Evolutionary conservation across 2,329 filamentous ascomycete species (phyloP), one percentile per base, ranked within the genome.

Genomic region (Phoma sp.): DNA sequence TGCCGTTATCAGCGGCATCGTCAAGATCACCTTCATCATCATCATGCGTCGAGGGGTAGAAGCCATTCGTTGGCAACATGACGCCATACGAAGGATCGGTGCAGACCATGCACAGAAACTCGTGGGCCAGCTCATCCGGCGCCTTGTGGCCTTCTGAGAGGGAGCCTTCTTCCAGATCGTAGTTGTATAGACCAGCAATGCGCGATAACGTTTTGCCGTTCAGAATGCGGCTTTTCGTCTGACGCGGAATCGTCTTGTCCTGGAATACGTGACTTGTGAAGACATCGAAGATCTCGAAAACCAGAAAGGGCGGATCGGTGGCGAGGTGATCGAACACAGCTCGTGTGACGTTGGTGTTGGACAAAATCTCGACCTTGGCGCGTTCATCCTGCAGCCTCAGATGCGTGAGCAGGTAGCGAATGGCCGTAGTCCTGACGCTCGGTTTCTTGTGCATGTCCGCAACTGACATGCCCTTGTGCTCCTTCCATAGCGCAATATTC

Each of bases 291-390:
- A 95, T 86, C 61, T 96, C 91, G 35, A 85, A 74, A 17, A 96
- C 83, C 47, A 96, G 78, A 43, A 88, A 86, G 0, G 91, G 84
- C 0, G 91, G 86, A 67, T 98, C 95, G 48, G 88, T 88, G 59
- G 85, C 86, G 36, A 98, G 81, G 68, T 90, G 84, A 64, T 90
- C 89, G 43, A 95, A 89, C 29, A 97, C 78, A 25, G 87, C 84
- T 48, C 84, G 82, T 25, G 90, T 83, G 17, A 92, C 78, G 58
- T 89, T 80, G 60, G 85, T 84, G 69, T 96, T 91, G 32, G 87
- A 88, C 32, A 99, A 78, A 5, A 99, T 83, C 67, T 96, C 93
- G 57, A 83, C 87, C 75, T 96, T 96, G 13, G 88, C 88, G 57
- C 89, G 86, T 5, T 87, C 81, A 59, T 90, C 87, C 52, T 97